Conservation (phyloP, 345 rosid genomes). For the Laguncularia racemosa region DNA sequence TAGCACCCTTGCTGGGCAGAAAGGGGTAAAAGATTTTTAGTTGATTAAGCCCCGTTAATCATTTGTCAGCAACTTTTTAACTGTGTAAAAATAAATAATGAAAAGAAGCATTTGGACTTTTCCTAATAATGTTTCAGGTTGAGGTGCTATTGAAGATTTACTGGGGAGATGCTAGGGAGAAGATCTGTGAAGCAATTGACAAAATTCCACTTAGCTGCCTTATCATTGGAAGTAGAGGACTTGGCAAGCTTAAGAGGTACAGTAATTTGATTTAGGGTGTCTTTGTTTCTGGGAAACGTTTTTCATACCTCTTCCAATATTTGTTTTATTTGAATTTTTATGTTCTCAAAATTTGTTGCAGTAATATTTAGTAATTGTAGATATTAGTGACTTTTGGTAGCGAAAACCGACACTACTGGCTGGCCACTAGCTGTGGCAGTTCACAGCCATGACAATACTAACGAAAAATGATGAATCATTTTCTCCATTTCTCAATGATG, state of each 20-base stretch:
- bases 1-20: constrained; percentile 45
- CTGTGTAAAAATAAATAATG: too few relatives aligned
- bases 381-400: too few relatives aligned
- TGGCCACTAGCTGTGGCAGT: too few relatives aligned
- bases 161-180: constrained; percentile 89
- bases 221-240: constrained; percentile 77
- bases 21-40: constrained; percentile 26
- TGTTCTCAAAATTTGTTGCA: too few relatives aligned
- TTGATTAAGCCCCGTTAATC: too few relatives aligned
- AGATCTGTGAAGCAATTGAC: constrained; percentile 72
- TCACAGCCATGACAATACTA: too few relatives aligned
- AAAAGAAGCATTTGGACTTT: not conserved
- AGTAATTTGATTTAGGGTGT: not conserved
- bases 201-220: constrained; percentile 61
- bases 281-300: not conserved
- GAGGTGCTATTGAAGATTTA: constrained; percentile 60
- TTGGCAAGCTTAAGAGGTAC: constrained; percentile 74
- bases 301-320: not conserved
- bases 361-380: too few relatives aligned
- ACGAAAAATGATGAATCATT: too few relatives aligned
- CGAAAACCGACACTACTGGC: too few relatives aligned
- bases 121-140: constrained; percentile 15
- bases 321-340: too few relatives aligned
- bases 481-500: too few relatives aligned
- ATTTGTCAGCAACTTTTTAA: too few relatives aligned